phyloP scores from a whole-genome alignment of 1,284 basidiomycete genomes.

The Moesziomyces globuligerus region DNA sequence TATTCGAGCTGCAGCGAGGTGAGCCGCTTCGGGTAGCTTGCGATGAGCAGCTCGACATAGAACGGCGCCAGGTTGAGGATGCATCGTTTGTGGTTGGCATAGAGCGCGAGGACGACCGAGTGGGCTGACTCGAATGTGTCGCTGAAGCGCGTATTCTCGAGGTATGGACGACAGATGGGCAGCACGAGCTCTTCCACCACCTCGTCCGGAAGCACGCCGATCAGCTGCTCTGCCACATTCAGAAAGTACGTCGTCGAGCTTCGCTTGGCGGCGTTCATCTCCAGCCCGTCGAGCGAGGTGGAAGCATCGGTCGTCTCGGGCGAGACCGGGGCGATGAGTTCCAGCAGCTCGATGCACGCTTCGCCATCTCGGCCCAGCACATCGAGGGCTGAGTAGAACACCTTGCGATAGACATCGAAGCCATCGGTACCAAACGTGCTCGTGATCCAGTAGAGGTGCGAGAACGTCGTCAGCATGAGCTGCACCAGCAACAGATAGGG shows the following conservation, averaged over 20 bases:
- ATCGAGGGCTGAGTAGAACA: constrained; percentile 63
- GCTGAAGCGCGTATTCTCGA: constrained; percentile 53
- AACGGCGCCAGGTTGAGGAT: constrained; percentile 58
- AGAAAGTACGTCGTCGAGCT: constrained; percentile 55
- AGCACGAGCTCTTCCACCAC: constrained; percentile 56
- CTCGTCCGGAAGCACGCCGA: constrained; percentile 51
- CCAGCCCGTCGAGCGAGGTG: constrained; percentile 5
- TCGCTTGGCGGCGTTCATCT: constrained; percentile 32
- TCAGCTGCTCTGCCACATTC: constrained; percentile 62
- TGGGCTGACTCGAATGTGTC: constrained; percentile 66
- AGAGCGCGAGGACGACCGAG: constrained; percentile 61
- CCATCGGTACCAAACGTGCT: constrained; percentile 60
- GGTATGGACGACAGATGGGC: constrained; percentile 54
- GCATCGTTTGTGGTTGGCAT: constrained; percentile 41
- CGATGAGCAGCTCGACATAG: constrained; percentile 58
- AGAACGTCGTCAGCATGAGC: constrained; percentile 50
- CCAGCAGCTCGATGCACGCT: constrained; percentile 49
- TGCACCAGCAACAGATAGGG: constrained; percentile 51
- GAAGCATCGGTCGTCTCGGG: constrained; percentile 4
- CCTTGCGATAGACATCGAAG: constrained; percentile 62
- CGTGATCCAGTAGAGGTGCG: constrained; percentile 61
- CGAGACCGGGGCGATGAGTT: constrained; percentile 25
- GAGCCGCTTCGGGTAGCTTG: constrained; percentile 39
- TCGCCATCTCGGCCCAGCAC: constrained; percentile 60
- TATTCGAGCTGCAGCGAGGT: constrained; percentile 52